phyloP scores from a whole-genome alignment of 257 asterid genomes.

The Gynochthodes officinalis region DNA sequence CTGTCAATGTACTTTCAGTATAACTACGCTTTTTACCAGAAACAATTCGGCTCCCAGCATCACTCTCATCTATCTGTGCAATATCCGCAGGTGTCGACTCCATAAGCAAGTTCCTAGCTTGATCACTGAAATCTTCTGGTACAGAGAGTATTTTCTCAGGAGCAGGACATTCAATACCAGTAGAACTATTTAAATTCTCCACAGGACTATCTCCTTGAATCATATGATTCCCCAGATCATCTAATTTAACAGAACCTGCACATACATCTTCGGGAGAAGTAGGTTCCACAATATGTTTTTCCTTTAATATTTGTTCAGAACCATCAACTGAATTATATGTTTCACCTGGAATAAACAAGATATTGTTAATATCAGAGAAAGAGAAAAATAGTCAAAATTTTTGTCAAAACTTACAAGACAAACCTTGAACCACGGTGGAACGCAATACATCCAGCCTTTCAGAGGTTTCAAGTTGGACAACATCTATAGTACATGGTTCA shows the following conservation, averaged over 20 bases:
- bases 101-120: conserved; percentile 37
- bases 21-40: conserved; percentile 83
- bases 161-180: conserved; percentile 48
- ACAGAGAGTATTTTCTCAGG: conserved; percentile 73
- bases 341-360: conserved; percentile 34
- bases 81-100: conserved; percentile 52
- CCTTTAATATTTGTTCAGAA: conserved; percentile 33
- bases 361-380: neutral
- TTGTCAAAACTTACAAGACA: conserved; percentile 28
- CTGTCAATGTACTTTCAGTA: conserved; percentile 85
- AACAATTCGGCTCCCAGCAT: conserved; percentile 59
- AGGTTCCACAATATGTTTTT: conserved; percentile 35
- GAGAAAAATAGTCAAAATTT: neutral
- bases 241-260: conserved; percentile 27
- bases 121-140: conserved; percentile 43
- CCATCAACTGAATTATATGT: conserved; percentile 24
- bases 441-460: conserved; percentile 33
- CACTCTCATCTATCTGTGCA: conserved; percentile 50
- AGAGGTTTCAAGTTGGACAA: conserved; percentile 30
- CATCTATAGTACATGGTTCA: conserved; percentile 36
- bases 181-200: conserved; percentile 31
- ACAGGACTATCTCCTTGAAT: conserved; percentile 29
- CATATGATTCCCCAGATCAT: conserved; percentile 29
- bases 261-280: conserved; percentile 28
- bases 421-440: conserved; percentile 45